A percentile compares a stretch with the other conserved stretches of the same genome.
phyloP scores from a whole-genome alignment of 768 basidiomycete genomes.

The Mycena pura region DNA sequence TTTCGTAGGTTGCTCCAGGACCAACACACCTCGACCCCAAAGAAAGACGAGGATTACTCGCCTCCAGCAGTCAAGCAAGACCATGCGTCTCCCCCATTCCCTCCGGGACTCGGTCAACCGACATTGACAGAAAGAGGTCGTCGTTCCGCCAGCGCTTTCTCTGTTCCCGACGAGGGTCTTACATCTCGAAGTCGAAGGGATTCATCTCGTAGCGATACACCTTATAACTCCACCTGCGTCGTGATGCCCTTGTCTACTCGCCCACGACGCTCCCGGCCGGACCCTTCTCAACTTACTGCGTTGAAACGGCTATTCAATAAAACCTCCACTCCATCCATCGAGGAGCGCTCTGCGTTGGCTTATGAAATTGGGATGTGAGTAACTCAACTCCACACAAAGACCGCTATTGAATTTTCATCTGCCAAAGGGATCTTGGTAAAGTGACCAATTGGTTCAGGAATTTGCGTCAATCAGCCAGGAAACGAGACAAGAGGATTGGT shows the following conservation, averaged over 20 bases:
- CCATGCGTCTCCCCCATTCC: constrained; percentile 8
- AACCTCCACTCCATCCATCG: constrained; percentile 78
- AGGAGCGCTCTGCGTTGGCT: constrained; percentile 77
- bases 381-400: too few relatives aligned
- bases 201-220: constrained; percentile 22
- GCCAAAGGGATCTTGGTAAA: constrained; percentile 69
- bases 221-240: constrained; percentile 17
- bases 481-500: constrained; percentile 57
- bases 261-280: constrained; percentile 78
- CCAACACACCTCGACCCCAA: constrained; percentile 79
- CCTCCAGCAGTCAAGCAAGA: background rate
- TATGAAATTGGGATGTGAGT: constrained; percentile 72
- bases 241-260: constrained; percentile 46
- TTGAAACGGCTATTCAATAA: constrained; percentile 73
- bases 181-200: constrained; percentile 18
- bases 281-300: constrained; percentile 79
- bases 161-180: constrained; percentile 30
- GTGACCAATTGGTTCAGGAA: constrained; percentile 92
- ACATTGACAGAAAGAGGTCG: constrained; percentile 33
- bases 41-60: constrained; percentile 54
- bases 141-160: constrained; percentile 33
- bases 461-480: constrained; percentile 78
- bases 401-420: background rate
- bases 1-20: constrained; percentile 95
- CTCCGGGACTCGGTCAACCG: constrained; percentile 17